Conservation (phyloP, 1,284 basidiomycete genomes). For the Grifola frondosa region DNA sequence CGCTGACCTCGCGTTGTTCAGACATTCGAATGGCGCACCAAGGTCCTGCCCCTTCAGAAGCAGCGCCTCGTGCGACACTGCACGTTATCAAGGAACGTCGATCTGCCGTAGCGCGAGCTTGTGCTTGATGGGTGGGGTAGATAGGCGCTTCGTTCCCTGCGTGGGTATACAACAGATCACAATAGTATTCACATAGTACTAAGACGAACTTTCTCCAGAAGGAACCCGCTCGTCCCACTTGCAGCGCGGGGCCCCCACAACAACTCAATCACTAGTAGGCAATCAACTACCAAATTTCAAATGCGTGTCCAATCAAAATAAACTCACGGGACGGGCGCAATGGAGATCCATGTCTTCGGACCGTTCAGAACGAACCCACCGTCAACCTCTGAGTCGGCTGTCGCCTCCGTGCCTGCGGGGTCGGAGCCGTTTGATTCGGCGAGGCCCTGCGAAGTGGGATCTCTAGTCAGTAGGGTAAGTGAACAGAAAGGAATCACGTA, state of each 20-base stretch:
- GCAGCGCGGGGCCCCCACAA: constrained; percentile 95
- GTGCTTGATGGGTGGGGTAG: constrained; percentile 88
- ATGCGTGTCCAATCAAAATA: not conserved
- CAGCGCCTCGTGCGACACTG: constrained; percentile 68
- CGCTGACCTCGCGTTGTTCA: constrained; percentile 80
- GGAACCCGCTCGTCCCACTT: constrained; percentile 94
- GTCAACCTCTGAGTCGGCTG: constrained; percentile 74
- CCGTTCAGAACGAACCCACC: constrained; percentile 88
- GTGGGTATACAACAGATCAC: not conserved
- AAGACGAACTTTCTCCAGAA: constrained; percentile 77
- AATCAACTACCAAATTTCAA: constrained; percentile 4
- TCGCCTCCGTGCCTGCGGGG: constrained; percentile 92
- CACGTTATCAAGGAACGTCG: constrained; percentile 91
- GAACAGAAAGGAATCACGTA: constrained; percentile 42
- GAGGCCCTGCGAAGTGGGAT: constrained; percentile 59
- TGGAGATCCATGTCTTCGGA: constrained; percentile 97
- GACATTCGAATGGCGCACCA: constrained; percentile 83
- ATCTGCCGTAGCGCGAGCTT: constrained; percentile 90
- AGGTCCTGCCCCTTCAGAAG: constrained; percentile 79
- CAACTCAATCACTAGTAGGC: constrained; percentile 70
- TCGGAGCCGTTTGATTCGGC: constrained; percentile 98
- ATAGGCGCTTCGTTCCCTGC: constrained; percentile 82
- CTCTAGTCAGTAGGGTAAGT: no score
- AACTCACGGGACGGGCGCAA: constrained; percentile 81
- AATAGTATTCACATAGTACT: not conserved